Base-by-base conservation (phyloP, 768 basidiomycete species). In the Suillus ampliporus region DNA sequence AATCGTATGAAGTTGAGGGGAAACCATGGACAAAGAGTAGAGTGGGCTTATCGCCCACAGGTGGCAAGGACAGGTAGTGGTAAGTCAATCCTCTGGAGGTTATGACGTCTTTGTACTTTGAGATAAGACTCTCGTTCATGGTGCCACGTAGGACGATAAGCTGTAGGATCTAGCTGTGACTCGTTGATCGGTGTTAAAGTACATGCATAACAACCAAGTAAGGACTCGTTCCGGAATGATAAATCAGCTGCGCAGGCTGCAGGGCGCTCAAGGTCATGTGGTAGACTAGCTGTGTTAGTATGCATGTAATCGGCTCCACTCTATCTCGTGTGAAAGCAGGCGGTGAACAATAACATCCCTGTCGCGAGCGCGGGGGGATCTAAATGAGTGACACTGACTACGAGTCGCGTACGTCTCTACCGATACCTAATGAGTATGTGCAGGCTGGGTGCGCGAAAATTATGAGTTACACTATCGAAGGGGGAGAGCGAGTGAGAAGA, bases 11-110 rank as follows among this genome's bases (percentile, higher is more conserved):
- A 2, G 77, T 76, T 0, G 79, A 78, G 1, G 81, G 82, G 56
- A 80, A 84, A 13, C 82, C 82, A 60, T 83, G 82, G 23, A 82
- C 62, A 47, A 84, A 74, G 11, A 84, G 62, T 5, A 84, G 71
- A 26, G 80, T 82, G 1, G 74, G 77, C 48, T 76, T 77, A 56
- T 63, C 61, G 2, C 61, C 66, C 31, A 67, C 61, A 2, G 73
- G 68, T 23, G 62, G 59, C 2, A 74, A 68, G 47, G 71, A 70
- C 43, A 73, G 74, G 58, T 79, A 80, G 68, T 76, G 73, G 44
- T 82, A 81, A 23, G 60, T 71, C 44, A 80, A 61, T 4, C 73
- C 74, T 28, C 79, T 73, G 26, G 59, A 65, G 41, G 77, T 77
- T n/a, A 62, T 65, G 56, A 69, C 35, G 46, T 71, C 69, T 66